phyloP scores from a whole-genome alignment of 345 rosid genomes.

The Microcos paniculata region DNA sequence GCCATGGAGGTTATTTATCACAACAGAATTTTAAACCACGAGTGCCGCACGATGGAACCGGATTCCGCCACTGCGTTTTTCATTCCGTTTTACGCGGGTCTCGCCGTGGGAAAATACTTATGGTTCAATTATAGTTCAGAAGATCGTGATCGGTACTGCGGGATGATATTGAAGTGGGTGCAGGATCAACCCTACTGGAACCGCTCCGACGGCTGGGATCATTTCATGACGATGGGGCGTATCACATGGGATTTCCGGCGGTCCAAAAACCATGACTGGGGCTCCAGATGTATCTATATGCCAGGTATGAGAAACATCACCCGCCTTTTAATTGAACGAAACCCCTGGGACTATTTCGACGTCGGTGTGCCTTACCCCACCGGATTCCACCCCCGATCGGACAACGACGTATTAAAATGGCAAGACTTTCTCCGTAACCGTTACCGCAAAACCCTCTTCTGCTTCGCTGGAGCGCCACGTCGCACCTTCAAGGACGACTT shows the following conservation, averaged over 20 bases:
- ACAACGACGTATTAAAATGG: conserved; percentile 68
- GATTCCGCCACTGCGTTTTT: conserved; percentile 75
- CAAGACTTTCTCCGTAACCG: conserved; percentile 68
- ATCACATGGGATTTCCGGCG: conserved; percentile 98
- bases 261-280: conserved; percentile 77
- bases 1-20: conserved; percentile 80
- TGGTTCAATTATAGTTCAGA: conserved; percentile 58
- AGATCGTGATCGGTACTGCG: conserved; percentile 79
- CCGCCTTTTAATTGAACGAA: conserved; percentile 92
- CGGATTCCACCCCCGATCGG: conserved; percentile 92
- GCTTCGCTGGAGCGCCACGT: conserved; percentile 92
- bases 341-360: conserved; percentile 96
- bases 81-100: conserved; percentile 91
- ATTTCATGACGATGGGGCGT: conserved; percentile 89
- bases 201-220: conserved; percentile 90
- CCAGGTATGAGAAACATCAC: conserved; percentile 90
- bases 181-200: conserved; percentile 58
- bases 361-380: conserved; percentile 96
- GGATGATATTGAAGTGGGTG: conserved; percentile 65
- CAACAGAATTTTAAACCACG: conserved; percentile 69
- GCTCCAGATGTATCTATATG: conserved; percentile 77
- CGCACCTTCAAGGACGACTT: conserved; percentile 63
- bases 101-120: conserved; percentile 80
- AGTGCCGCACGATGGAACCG: conserved; percentile 68
- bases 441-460: conserved; percentile 58